Percentiles rank a stretch among this genome's conserved stretches.
These are phyloP conservation scores for Schwanniomyces sp. DNA, from an alignment of 805 yeast species.

Conservation along the genomic window DNA sequence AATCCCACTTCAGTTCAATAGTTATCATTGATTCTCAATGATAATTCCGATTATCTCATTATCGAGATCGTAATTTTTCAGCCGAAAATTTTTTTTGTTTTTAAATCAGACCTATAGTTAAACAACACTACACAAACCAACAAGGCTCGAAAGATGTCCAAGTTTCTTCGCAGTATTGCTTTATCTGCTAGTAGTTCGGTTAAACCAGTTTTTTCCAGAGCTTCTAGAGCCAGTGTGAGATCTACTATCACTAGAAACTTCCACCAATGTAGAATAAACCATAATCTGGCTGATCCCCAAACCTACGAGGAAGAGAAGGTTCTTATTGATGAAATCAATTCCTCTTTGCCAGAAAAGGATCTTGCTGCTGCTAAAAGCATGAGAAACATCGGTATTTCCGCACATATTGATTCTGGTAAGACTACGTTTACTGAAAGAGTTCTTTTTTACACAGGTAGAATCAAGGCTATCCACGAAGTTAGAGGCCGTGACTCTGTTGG, in stretches of 20 bases:
- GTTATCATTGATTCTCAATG: background rate
- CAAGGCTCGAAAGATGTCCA: conserved; percentile 8
- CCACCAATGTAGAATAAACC: conserved; percentile 3
- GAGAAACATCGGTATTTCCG: conserved; percentile 96
- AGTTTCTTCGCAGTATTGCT: conserved; percentile 2
- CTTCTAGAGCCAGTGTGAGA: background rate
- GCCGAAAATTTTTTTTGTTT: background rate
- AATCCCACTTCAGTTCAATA: background rate
- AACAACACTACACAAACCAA: background rate
- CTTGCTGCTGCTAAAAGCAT: conserved; percentile 50
- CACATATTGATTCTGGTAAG: conserved; percentile 97
- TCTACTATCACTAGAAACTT: conserved; percentile 1
- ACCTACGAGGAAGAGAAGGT: conserved; percentile 76
- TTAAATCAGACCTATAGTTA: background rate
- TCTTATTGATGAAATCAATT: conserved; percentile 57
- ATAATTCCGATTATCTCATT: background rate
- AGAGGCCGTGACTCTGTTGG: conserved; percentile 98
- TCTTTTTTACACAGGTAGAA: conserved; percentile 92
- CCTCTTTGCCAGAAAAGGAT: conserved; percentile 51
- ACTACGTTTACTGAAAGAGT: conserved; percentile 98
- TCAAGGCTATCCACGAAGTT: conserved; percentile 94
- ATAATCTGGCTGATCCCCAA: conserved; percentile 22
- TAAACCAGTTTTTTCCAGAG: background rate
- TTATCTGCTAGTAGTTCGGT: conserved; percentile 1
- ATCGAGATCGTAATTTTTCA: conserved; percentile 1